phyloP scores from a whole-genome alignment of 2,329 filamentous ascomycete genomes.

The Colletotrichum paranaense region DNA sequence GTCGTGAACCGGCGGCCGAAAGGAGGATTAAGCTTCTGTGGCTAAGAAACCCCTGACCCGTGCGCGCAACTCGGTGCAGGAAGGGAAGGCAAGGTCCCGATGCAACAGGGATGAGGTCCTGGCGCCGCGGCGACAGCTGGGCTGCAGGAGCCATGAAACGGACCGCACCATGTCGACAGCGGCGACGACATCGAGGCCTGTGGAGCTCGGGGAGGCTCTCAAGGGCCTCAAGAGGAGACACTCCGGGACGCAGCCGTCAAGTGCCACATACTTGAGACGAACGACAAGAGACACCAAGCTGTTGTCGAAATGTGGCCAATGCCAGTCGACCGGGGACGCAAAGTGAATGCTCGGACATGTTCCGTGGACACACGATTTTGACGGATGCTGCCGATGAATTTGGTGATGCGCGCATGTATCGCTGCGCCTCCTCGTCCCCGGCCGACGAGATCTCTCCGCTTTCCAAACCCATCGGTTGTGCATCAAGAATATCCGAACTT shows the following conservation, averaged over 20 bases:
- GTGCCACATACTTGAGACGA: conserved; percentile 15
- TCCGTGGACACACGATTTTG: background rate
- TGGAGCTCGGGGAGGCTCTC: background rate
- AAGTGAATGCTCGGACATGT: background rate
- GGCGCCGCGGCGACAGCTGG: background rate
- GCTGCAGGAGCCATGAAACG: conserved; percentile 17
- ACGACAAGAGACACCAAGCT: background rate
- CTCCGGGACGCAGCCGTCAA: background rate
- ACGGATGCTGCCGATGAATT: background rate
- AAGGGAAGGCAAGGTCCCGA: conserved; percentile 10
- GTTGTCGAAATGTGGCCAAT: background rate
- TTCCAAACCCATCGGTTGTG: background rate
- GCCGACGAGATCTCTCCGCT: background rate
- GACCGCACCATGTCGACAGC: background rate
- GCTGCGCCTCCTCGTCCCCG: conserved; percentile 6
- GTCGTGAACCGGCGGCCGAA: background rate
- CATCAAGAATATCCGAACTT: background rate
- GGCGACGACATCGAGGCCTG: background rate
- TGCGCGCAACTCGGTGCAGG: conserved; percentile 17
- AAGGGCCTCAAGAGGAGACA: background rate
- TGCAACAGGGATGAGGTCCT: background rate
- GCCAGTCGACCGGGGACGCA: conserved; percentile 17
- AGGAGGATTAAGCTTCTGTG: conserved; percentile 9
- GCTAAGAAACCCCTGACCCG: background rate
- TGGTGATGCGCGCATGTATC: background rate